Evolutionary conservation across 768 basidiomycete species (phyloP), one percentile per base, ranked within the genome.

Genomic region (Leccinum rimulosum): DNA sequence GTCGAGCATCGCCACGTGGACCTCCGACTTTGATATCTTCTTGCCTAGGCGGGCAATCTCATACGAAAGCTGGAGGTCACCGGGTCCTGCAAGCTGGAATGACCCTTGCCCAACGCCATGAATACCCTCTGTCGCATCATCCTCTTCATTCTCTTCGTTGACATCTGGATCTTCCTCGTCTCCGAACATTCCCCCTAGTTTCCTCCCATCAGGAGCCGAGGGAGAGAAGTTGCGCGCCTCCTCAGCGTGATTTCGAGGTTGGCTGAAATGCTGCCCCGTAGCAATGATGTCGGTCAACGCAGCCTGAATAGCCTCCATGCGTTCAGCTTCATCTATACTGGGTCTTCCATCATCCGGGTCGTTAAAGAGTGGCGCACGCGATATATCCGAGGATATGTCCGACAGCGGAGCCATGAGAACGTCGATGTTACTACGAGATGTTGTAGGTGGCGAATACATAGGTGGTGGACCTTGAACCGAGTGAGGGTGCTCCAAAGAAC

Each of bases 201-300:
- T 71, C 56, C 52, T 65, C 30, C 28, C 55, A 14, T 60, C 64
- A 15, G 58, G 12, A 27, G 52, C 51, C 3, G 56, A 62, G 48
- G 61, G 52, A 30, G 53, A 27, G n/a, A 56, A 54, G 33, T 28
- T 27, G 28, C 52, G 59, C n/a, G n/a, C 54, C 28, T 58, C 61
- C 57, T 62, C 59, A 30, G 25, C 51, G 31, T 3, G 62, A 35
- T 57, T 57, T 33, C 40, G 62, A 36, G 58, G 57, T 22, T 73
- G 69, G n/a, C 61, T 59, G 55, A 73, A 73, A 55, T 83, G 80
- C 40, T 86, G 80, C 62, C 96, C 92, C 43, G 89, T 79, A 3
- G 93, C 93, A 67, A 99, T 95, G 70, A 99, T 98, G 69, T 96
- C 93, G 10, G 92, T 95, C 61, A 99, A 77, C 4, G 97, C 97